phyloP scores from a whole-genome alignment of 106 monocot genomes.

The Alisma plantagoaquatica region DNA sequence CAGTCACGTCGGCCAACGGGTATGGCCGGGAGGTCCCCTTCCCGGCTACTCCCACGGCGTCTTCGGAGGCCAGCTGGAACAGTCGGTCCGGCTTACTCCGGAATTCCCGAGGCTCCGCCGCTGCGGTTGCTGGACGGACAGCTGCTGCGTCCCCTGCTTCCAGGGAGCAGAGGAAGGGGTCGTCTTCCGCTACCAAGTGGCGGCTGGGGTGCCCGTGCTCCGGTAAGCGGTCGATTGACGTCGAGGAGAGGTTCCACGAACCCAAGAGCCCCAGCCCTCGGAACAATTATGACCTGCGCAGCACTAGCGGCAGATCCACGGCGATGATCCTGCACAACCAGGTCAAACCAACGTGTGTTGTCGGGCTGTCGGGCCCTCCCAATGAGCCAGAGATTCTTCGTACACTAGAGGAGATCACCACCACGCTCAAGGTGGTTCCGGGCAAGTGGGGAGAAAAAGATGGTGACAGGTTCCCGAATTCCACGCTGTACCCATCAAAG shows the following conservation, averaged over 20 bases:
- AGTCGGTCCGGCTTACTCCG: constrained; percentile 42
- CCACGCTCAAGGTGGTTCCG: constrained; percentile 26
- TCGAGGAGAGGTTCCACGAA: constrained; percentile 32
- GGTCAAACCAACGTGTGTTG: neutral
- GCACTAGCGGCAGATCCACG: neutral
- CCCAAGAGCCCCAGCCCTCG: constrained; percentile 23
- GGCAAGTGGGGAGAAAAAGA: constrained; percentile 21
- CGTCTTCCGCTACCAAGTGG: constrained; percentile 14
- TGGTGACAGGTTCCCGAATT: neutral
- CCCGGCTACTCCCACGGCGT: constrained; percentile 23
- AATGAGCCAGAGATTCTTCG: neutral
- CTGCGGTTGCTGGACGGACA: constrained; percentile 11
- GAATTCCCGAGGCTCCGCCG: constrained; percentile 11
- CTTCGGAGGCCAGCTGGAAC: constrained; percentile 78
- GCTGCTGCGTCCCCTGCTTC: too few species aligned
- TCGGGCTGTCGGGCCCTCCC: neutral
- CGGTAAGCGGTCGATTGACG: constrained; percentile 45
- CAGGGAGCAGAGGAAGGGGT: neutral
- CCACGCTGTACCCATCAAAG: constrained; percentile 4
- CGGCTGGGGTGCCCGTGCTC: constrained; percentile 51
- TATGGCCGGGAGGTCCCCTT: constrained; percentile 1
- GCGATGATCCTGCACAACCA: neutral
- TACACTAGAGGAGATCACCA: constrained; percentile 8
- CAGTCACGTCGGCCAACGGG: neutral
- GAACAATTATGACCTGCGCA: neutral